Conservation (phyloP, 345 rosid genomes). For the Draba incana region DNA sequence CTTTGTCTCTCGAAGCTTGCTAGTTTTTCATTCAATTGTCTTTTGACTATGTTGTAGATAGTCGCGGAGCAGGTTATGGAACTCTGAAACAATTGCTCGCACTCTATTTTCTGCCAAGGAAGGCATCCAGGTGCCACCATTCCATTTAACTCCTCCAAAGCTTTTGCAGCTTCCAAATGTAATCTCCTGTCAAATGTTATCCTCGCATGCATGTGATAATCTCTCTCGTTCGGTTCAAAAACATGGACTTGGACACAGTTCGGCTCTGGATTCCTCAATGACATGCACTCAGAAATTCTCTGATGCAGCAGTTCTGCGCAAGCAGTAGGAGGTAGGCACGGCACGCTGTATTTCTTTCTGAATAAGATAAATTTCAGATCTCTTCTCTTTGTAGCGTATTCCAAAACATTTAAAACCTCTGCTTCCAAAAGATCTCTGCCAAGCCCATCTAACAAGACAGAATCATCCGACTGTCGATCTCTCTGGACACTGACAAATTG, state of each 20-base stretch:
- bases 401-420: conserved; percentile 61
- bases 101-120: conserved; percentile 82
- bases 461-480: conserved; percentile 41
- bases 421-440: conserved; percentile 67
- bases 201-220: conserved; percentile 52
- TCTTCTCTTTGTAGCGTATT: conserved; percentile 50
- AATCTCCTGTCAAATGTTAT: conserved; percentile 79
- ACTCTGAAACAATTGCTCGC: conserved; percentile 77
- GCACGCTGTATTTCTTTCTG: conserved; percentile 53
- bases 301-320: conserved; percentile 60
- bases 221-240: conserved; percentile 57
- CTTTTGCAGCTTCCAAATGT: conserved; percentile 95
- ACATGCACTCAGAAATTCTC: conserved; percentile 65
- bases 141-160: conserved; percentile 80
- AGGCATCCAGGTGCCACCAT: conserved; percentile 65
- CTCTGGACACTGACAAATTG: conserved; percentile 45
- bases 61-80: conserved; percentile 68
- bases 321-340: conserved; percentile 48
- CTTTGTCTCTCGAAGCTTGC: conserved; percentile 44
- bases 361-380: conserved; percentile 58
- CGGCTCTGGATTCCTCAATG: conserved; percentile 52
- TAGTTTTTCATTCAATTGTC: conserved; percentile 54
- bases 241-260: conserved; percentile 62
- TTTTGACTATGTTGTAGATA: conserved; percentile 63
- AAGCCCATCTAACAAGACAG: conserved; percentile 53